Evolutionary conservation across 78 protist genomes (phyloP).

Genomic region (Dictyostelium firmibasis): DNA sequence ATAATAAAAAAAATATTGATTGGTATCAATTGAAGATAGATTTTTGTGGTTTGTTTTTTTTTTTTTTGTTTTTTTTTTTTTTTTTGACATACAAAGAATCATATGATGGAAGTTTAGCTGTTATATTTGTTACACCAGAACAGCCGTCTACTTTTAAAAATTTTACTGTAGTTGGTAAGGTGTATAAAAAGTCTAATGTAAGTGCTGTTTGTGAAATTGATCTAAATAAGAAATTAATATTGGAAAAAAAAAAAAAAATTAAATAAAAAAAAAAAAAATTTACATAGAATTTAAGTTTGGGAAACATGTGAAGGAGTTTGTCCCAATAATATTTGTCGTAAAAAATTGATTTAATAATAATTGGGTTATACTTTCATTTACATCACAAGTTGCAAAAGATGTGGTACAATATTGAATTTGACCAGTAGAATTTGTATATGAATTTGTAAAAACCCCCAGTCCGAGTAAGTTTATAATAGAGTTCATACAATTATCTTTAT

Average conservation of each 20-base stretch:
- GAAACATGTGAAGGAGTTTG: neutral
- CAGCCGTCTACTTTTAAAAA: neutral
- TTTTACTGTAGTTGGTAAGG: neutral
- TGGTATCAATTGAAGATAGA: too few species aligned
- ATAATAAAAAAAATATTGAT: too few species aligned
- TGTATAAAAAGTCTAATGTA: neutral
- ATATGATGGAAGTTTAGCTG: neutral
- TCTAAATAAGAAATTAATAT: too few species aligned
- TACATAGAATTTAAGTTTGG: neutral
- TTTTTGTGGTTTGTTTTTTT: neutral
- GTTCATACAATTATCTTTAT: neutral
- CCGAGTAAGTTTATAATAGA: neutral
- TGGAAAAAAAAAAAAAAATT: too few species aligned
- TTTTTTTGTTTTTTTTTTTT: neutral
- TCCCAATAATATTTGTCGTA: neutral
- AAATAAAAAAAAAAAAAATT: too few species aligned
- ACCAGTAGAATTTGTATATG: neutral
- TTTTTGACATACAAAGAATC: neutral
- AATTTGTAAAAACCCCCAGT: too few species aligned
- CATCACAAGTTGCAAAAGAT: neutral
- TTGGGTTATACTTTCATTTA: neutral
- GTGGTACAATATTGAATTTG: neutral
- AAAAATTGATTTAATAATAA: neutral
- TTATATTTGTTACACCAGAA: neutral
- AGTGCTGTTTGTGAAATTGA: too few species aligned